phyloP scores from a whole-genome alignment of 768 basidiomycete genomes.

The Nevesoporus exiguus region DNA sequence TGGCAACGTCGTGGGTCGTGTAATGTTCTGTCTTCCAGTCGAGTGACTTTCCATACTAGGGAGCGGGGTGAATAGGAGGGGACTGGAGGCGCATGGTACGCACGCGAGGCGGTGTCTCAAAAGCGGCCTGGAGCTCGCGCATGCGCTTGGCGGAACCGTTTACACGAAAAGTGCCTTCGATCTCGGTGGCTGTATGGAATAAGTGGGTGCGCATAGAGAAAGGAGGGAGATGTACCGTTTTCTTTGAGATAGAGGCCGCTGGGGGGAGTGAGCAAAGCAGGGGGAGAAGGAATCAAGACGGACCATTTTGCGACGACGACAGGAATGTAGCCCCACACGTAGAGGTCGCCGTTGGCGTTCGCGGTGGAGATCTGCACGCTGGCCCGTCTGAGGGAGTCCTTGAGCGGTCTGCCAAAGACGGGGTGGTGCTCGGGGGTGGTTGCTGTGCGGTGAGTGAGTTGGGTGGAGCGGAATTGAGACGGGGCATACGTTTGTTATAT shows the following conservation, averaged over 20 bases:
- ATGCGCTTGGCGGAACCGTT: constrained; percentile 95
- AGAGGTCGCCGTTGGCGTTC: constrained; percentile 74
- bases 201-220: neutral
- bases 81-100: constrained; percentile 15
- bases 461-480: fast-evolving
- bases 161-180: constrained; percentile 91
- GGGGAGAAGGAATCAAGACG: constrained; percentile 23
- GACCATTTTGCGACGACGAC: constrained; percentile 98
- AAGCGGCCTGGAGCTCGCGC: constrained; percentile 89
- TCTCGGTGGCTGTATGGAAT: constrained; percentile 66
- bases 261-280: constrained; percentile 7
- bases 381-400: constrained; percentile 80
- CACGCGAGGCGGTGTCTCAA: constrained; percentile 87
- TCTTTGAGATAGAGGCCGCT: constrained; percentile 95
- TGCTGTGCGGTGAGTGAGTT: constrained; percentile 8
- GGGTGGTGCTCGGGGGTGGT: constrained; percentile 39
- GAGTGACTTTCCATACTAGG: constrained; percentile 87
- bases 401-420: constrained; percentile 85
- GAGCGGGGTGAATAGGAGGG: constrained; percentile 5
- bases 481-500: constrained; percentile 38
- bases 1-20: constrained; percentile 96
- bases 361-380: constrained; percentile 93
- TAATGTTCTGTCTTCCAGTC: constrained; percentile 86
- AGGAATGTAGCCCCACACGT: constrained; percentile 93
- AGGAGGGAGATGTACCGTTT: constrained; percentile 52